Base-by-base conservation (phyloP, 495 filamentous ascomycete species). In the Penicillium subrubescens region DNA sequence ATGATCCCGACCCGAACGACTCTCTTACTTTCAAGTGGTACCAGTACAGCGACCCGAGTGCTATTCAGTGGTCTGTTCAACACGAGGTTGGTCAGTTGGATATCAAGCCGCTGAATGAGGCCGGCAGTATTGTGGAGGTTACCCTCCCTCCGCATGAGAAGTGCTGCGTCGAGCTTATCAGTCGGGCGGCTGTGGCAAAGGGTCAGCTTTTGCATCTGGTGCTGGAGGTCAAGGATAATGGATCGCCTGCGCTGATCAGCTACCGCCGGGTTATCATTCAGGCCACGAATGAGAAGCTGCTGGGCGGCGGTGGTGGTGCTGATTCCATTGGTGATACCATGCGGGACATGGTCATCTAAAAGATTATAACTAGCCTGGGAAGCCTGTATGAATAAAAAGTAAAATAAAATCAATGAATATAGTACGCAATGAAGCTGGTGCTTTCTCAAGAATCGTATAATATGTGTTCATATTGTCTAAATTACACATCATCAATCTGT, bases 11-110 rank as follows among this genome's bases (percentile, higher is more conserved):
- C 60, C 63, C 63, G 23, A 63, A 67, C 29, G 73, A 75, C 56
- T 59, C 15, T 15, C 53, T 84, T 54, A 71, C 67, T 7, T 83
- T 82, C 72, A 73, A 73, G 17, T 84, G 82, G 81, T 81, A 70
- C 53, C 82, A 84, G 41, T 83, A 83, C 46, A 59, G 66, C 7
- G 81, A 83, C 41, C 75, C 78, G 1, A 78, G 68, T 39, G 73
- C 79, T 4, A 79, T 69, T 10, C 73, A 84, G 37, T 82, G 77
- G 77, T 67, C 63, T 57, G 73, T 76, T 29, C 65, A 71, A 5
- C 60, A 67, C 25, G 73, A 83, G 59, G 79, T 82, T n/a, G 69
- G 71, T 7, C 57, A 70, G 21, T 55, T 81, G 37, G 60, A 69
- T 12, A 68, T 83, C 50, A 69, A 46, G 29, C 34, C 64, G 5